phyloP scores from a whole-genome alignment of 805 yeast genomes.

The Candida silvicultrix region DNA sequence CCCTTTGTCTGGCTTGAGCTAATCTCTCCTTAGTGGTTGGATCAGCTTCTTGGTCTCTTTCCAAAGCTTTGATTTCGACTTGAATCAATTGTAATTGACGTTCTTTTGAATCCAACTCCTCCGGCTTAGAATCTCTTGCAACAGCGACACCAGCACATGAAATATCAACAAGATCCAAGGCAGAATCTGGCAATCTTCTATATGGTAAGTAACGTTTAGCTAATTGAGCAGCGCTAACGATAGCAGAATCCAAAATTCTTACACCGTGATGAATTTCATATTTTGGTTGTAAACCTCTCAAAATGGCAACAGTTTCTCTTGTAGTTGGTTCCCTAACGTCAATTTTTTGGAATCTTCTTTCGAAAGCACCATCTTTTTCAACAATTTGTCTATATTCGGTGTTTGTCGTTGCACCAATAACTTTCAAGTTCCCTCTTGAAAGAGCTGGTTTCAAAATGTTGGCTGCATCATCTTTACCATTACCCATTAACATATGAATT shows the following conservation, averaged over 20 bases:
- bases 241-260: slow-evolving; percentile 87
- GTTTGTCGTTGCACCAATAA: slow-evolving; percentile 97
- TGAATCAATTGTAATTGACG: slow-evolving; percentile 87
- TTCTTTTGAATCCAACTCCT: slow-evolving; percentile 89
- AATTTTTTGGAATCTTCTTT: slow-evolving; percentile 95
- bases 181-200: slow-evolving; percentile 94
- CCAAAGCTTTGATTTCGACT: slow-evolving; percentile 94
- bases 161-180: slow-evolving; percentile 93
- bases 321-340: slow-evolving; percentile 93
- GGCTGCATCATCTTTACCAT: slow-evolving; percentile 96
- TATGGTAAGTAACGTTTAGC: slow-evolving; percentile 93
- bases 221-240: slow-evolving; percentile 89
- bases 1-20: slow-evolving; percentile 67
- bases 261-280: slow-evolving; percentile 98
- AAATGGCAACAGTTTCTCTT: slow-evolving; percentile 89
- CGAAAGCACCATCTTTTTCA: slow-evolving; percentile 97
- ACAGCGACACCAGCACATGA: slow-evolving; percentile 97
- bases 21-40: slow-evolving; percentile 81
- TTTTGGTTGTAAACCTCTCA: slow-evolving; percentile 92
- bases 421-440: slow-evolving; percentile 93
- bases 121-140: slow-evolving; percentile 97
- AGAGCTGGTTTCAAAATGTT: slow-evolving; percentile 94
- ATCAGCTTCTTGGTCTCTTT: slow-evolving; percentile 87
- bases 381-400: slow-evolving; percentile 89
- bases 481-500: slow-evolving; percentile 99